Conservation (phyloP, 148 eudicot genomes). For the Vaccinium myrtillus region DNA sequence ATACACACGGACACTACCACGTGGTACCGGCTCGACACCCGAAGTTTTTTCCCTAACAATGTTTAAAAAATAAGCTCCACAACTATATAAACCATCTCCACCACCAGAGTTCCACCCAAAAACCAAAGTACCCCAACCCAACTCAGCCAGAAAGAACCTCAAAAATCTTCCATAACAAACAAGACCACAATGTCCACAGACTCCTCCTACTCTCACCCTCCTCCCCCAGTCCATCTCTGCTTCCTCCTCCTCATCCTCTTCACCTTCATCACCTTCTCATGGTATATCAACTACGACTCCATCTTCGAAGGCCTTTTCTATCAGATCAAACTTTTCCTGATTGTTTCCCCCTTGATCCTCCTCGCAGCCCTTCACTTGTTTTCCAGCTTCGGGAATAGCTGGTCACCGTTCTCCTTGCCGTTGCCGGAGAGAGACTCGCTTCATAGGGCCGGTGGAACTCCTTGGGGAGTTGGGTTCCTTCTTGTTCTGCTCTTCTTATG, state of each 20-base stretch:
- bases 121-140: neutral
- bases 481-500: slow-evolving; percentile 61
- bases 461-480: slow-evolving; percentile 61
- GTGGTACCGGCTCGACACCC: too few relatives aligned
- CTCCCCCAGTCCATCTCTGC: slow-evolving; percentile 39
- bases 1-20: too few relatives aligned
- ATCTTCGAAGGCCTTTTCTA: slow-evolving; percentile 41
- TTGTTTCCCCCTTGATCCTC: slow-evolving; percentile 48
- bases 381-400: slow-evolving; percentile 25
- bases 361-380: slow-evolving; percentile 44
- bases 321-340: slow-evolving; percentile 48
- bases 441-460: slow-evolving; percentile 50
- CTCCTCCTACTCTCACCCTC: slow-evolving; percentile 21
- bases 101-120: neutral
- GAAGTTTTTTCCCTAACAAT: too few relatives aligned
- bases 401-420: slow-evolving; percentile 30
- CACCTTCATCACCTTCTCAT: slow-evolving; percentile 53
- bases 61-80: too few relatives aligned
- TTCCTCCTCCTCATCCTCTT: slow-evolving; percentile 49
- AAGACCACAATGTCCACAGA: slow-evolving; percentile 5
- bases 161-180: neutral
- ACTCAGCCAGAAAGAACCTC: neutral
- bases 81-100: neutral
- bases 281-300: slow-evolving; percentile 53
- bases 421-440: slow-evolving; percentile 48